Base-by-base conservation (phyloP, 805 yeast species). In the baker's yeast (Saccharomyces cerevisiae) region DNA sequence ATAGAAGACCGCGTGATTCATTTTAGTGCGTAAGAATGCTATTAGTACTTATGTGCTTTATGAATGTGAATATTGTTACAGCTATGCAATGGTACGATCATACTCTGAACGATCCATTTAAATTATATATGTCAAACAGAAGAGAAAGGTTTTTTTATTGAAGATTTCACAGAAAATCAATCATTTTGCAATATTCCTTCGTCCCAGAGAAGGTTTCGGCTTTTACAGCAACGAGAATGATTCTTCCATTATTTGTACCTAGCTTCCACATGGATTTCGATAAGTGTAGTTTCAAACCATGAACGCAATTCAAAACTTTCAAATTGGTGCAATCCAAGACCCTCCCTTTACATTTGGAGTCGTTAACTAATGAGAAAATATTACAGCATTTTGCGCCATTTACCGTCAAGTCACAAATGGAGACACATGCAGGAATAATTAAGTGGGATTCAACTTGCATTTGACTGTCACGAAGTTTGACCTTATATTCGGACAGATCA, bases 181-280 rank as follows among this genome's bases (percentile, higher is more conserved):
- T 51, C 10, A 53, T n/a, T 41, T 59, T 63, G 53, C 63, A 57
- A 36, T 53, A 57, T 51, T 65, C 67, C 29, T 59, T 61, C 2
- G 63, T 36, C 21, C 64, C 60, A 2, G 60, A 57, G 46, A 58
- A 56, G 6, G 63, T 56, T 9, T 61, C 62, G 2, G 57, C 30
- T 46, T 63, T 65, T 6, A 60, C 41, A 21, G 65, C 67, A 9
- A 64, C 55, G 53, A 65, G 47, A 50, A 65, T 57, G 3, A 64
- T 47, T 26, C 56, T 51, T 6, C 55, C 55, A 21, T 59, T 52
- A n/a, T 55, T 57, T 9, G 60, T 51, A 17, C 67, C 64, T 6
- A 61, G 43, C 50, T 63, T 59, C 69, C 69, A 65, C 41, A 60
- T 52, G 14, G 66, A 57, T 41, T 58, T 62, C 22, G 51, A 49